These are phyloP conservation scores for Hanseniaspora meyeri DNA, from an alignment of 805 yeast species.

Conservation along the genomic window DNA sequence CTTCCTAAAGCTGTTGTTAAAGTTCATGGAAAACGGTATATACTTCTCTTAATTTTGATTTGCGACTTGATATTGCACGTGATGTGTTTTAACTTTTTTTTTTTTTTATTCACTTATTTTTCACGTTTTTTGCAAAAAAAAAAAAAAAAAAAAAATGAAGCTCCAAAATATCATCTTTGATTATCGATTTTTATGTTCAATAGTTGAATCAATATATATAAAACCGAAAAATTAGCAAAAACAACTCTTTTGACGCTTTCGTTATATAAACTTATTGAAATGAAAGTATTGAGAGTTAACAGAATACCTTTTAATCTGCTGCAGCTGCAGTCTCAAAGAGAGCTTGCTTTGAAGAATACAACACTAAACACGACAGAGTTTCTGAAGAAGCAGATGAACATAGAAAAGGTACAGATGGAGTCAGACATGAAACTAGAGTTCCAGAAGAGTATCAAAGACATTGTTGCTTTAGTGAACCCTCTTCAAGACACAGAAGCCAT, in stretches of 20 bases:
- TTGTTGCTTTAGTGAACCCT: constrained; percentile 7
- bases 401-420: constrained; percentile 12
- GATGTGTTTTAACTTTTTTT: not conserved
- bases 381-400: constrained; percentile 1
- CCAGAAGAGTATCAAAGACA: constrained; percentile 9
- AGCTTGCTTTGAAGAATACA: not conserved
- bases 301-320: constrained; percentile 7
- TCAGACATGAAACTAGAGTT: constrained; percentile 11
- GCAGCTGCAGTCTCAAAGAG: constrained; percentile 9
- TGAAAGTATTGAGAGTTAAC: constrained; percentile 3
- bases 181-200: too few species aligned
- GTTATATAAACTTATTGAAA: not conserved
- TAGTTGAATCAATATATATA: not conserved
- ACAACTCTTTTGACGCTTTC: too few species aligned
- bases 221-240: too few species aligned
- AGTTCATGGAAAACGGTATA: constrained; percentile 93
- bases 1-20: constrained; percentile 70
- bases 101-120: not conserved
- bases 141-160: not conserved
- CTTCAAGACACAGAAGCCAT: constrained; percentile 9
- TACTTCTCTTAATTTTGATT: constrained; percentile 60
- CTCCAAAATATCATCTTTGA: too few species aligned
- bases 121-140: too few species aligned
- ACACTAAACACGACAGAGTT: not conserved
- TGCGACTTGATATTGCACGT: not conserved